phyloP scores from a whole-genome alignment of 345 rosid genomes.

The Gossypium longicalyx region DNA sequence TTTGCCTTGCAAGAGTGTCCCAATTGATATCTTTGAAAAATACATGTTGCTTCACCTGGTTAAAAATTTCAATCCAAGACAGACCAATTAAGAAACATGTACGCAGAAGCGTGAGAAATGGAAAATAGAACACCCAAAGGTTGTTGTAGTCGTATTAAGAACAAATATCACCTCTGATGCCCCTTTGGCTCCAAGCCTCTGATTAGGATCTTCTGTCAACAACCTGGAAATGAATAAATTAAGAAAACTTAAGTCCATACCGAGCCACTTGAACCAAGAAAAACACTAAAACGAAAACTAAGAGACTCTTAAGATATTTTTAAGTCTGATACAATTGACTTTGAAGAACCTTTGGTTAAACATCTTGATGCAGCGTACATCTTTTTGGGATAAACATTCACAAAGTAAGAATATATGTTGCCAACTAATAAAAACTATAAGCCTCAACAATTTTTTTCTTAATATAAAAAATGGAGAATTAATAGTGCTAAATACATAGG shows the following conservation, averaged over 20 bases:
- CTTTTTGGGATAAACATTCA: not conserved
- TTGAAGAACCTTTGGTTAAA: not conserved
- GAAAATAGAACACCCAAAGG: not conserved
- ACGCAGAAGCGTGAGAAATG: conserved; percentile 9
- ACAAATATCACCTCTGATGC: conserved; percentile 70
- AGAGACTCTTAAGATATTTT: not conserved
- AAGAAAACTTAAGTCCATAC: not conserved
- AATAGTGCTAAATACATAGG: not conserved
- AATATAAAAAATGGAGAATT: not conserved
- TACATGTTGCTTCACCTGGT: conserved; percentile 85
- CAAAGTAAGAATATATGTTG: not conserved
- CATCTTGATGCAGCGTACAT: not conserved
- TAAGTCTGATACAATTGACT: not conserved
- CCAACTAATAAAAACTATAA: not conserved
- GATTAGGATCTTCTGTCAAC: conserved; percentile 93
- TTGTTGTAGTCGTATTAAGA: conserved; percentile 12
- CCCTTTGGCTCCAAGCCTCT: conserved; percentile 95
- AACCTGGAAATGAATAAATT: conserved; percentile 46
- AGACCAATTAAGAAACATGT: not conserved
- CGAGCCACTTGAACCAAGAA: not conserved
- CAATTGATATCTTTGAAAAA: conserved; percentile 82
- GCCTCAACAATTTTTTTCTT: not conserved
- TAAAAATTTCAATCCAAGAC: conserved; percentile 1
- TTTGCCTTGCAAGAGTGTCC: conserved; percentile 97
- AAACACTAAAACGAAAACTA: not conserved